Evolutionary conservation across 2,329 filamentous ascomycete genomes (phyloP).

Genomic region (Penicillium sclerotiorum): DNA sequence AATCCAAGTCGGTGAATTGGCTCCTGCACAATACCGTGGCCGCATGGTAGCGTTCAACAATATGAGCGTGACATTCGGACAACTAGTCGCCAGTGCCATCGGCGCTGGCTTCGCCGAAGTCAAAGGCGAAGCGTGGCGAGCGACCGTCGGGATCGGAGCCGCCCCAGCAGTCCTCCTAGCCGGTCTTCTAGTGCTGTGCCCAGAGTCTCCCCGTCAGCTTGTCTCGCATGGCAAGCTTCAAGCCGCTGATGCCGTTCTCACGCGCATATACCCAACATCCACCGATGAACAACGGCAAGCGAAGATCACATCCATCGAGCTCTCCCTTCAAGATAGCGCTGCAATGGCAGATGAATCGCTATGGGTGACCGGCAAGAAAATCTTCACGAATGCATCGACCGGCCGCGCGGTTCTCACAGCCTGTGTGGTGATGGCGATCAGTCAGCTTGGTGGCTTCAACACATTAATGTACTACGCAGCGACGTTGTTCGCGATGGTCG

Average conservation of each 20-base stretch:
- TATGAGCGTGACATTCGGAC: slow-evolving; percentile 43
- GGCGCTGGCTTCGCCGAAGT: slow-evolving; percentile 46
- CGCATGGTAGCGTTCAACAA: slow-evolving; percentile 27
- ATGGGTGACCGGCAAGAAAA: slow-evolving; percentile 10
- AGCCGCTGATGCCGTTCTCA: slow-evolving; percentile 41
- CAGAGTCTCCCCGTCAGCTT: slow-evolving; percentile 54
- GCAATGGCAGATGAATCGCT: slow-evolving; percentile 14
- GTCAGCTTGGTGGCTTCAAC: slow-evolving; percentile 51
- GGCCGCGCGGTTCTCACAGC: slow-evolving; percentile 12
- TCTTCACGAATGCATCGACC: slow-evolving; percentile 14
- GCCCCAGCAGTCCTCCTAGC: slow-evolving; percentile 51
- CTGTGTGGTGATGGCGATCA: slow-evolving; percentile 27
- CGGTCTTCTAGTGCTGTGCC: slow-evolving; percentile 49
- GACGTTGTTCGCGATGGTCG: slow-evolving; percentile 51
- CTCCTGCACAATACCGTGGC: slow-evolving; percentile 20
- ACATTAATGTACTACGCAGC: slow-evolving; percentile 50
- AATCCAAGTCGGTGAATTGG: slow-evolving; percentile 17
- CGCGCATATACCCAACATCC: slow-evolving; percentile 28
- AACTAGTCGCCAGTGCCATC: slow-evolving; percentile 43
- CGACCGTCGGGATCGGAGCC: slow-evolving; percentile 52
- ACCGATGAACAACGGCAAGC: slow-evolving; percentile 48
- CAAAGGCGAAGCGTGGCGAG: slow-evolving; percentile 50
- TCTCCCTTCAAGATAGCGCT: slow-evolving; percentile 42
- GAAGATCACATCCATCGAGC: slow-evolving; percentile 49
- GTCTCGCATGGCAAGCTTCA: slow-evolving; percentile 46